Percentiles rank a stretch among this genome's conserved stretches.
phyloP scores from a whole-genome alignment of 495 filamentous ascomycete genomes.

The Hypoxylon fuscum region DNA sequence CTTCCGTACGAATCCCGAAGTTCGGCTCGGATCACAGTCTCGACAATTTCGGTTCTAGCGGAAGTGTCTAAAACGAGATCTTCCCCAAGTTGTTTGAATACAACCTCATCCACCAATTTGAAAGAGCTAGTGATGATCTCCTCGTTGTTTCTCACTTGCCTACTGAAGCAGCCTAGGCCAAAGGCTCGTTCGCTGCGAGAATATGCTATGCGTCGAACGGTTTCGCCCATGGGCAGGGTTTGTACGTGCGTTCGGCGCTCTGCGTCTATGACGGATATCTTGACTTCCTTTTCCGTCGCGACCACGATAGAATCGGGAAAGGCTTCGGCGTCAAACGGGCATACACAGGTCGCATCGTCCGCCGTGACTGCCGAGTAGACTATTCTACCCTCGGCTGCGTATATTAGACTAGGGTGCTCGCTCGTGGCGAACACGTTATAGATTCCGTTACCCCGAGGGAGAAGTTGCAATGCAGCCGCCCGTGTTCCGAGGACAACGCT shows the following conservation, averaged over 20 bases:
- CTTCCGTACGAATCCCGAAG: slow-evolving; percentile 69
- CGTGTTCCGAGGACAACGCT: slow-evolving; percentile 87
- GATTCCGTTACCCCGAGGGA: slow-evolving; percentile 69
- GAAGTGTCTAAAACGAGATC: slow-evolving; percentile 57
- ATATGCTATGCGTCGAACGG: slow-evolving; percentile 87
- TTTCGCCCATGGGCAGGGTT: slow-evolving; percentile 78
- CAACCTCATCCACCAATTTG: slow-evolving; percentile 61
- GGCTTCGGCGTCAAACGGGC: slow-evolving; percentile 80
- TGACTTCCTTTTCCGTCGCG: slow-evolving; percentile 78
- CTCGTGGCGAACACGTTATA: slow-evolving; percentile 92
- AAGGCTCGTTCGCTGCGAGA: slow-evolving; percentile 81
- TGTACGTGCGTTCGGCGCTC: slow-evolving; percentile 88
- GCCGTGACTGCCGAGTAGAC: slow-evolving; percentile 97
- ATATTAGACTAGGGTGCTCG: slow-evolving; percentile 92
- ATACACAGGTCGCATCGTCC: slow-evolving; percentile 81
- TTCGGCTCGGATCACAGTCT: slow-evolving; percentile 82
- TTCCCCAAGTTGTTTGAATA: slow-evolving; percentile 56
- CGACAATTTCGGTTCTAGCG: slow-evolving; percentile 77
- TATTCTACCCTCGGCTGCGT: slow-evolving; percentile 84
- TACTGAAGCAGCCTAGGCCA: slow-evolving; percentile 83
- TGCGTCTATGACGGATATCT: slow-evolving; percentile 83
- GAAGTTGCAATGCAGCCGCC: slow-evolving; percentile 77
- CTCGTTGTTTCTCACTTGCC: slow-evolving; percentile 58
- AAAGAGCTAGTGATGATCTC: slow-evolving; percentile 61
- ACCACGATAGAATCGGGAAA: slow-evolving; percentile 85